Conservation (phyloP, 352 stramenopile genomes). For the Aphanomyces invadans region DNA sequence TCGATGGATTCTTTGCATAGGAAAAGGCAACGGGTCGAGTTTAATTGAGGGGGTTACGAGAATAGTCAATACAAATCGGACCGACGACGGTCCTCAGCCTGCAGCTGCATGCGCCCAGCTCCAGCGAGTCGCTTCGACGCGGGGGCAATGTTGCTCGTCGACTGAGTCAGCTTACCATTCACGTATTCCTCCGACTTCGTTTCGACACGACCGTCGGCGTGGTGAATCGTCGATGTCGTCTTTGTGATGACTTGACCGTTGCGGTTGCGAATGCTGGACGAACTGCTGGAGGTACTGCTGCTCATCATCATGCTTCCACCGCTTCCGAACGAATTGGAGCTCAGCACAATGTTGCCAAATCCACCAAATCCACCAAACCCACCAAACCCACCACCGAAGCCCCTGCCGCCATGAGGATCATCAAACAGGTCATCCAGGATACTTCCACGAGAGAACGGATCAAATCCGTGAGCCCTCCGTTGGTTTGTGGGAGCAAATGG, state of each 20-base stretch:
- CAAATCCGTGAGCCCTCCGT: slow-evolving; percentile 23
- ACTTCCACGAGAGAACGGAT: neutral
- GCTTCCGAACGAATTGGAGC: slow-evolving; percentile 18
- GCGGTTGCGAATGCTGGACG: slow-evolving; percentile 57
- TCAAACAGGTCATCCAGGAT: slow-evolving; percentile 27
- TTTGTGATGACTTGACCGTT: slow-evolving; percentile 65
- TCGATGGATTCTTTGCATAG: neutral
- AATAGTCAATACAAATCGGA: neutral
- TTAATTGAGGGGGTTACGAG: neutral
- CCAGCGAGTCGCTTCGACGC: slow-evolving; percentile 33
- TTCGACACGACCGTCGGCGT: slow-evolving; percentile 41
- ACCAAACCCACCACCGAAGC: slow-evolving; percentile 32
- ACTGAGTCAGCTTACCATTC: slow-evolving; percentile 59
- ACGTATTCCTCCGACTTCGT: slow-evolving; percentile 62
- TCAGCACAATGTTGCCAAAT: slow-evolving; percentile 26
- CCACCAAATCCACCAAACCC: slow-evolving; percentile 32
- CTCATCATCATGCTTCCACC: slow-evolving; percentile 38
- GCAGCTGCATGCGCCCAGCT: slow-evolving; percentile 56
- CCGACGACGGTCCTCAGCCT: slow-evolving; percentile 17
- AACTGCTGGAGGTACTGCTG: slow-evolving; percentile 41
- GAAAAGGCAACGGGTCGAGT: neutral
- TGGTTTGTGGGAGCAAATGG: slow-evolving; percentile 21
- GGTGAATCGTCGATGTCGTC: slow-evolving; percentile 60
- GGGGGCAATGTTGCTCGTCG: slow-evolving; percentile 27
- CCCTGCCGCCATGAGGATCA: slow-evolving; percentile 20